Percentiles rank a stretch among this genome's conserved stretches.
Evolutionary conservation across 2,329 filamentous ascomycete genomes (phyloP).

Genomic region (Aureobasidium melanogenum): DNA sequence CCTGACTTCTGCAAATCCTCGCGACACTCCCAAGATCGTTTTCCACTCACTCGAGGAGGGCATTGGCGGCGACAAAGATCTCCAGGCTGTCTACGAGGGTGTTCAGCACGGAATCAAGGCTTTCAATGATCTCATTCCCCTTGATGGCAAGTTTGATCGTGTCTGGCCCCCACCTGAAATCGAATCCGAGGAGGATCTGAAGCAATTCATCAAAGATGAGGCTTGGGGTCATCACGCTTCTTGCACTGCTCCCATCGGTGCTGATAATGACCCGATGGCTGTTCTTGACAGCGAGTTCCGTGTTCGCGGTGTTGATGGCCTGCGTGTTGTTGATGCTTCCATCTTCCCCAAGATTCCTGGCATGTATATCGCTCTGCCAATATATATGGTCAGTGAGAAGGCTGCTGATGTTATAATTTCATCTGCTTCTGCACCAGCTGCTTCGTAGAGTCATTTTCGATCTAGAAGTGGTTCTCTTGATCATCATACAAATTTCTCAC

Average conservation of each 20-base stretch:
- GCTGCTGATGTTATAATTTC: slow-evolving; percentile 47
- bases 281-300: slow-evolving; percentile 50
- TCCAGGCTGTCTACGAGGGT: slow-evolving; percentile 46
- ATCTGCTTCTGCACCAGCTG: neutral
- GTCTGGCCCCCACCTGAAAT: slow-evolving; percentile 35
- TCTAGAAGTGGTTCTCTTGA: neutral
- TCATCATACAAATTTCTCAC: too few species aligned
- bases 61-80: slow-evolving; percentile 32
- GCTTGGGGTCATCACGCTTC: slow-evolving; percentile 52
- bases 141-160: slow-evolving; percentile 36
- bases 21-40: slow-evolving; percentile 53
- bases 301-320: slow-evolving; percentile 45
- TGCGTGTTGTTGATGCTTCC: slow-evolving; percentile 55
- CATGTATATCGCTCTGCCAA: slow-evolving; percentile 42
- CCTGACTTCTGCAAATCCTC: slow-evolving; percentile 53
- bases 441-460: too few species aligned
- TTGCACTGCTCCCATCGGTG: slow-evolving; percentile 48
- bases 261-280: slow-evolving; percentile 43
- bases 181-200: slow-evolving; percentile 35
- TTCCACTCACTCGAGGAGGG: slow-evolving; percentile 52
- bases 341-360: slow-evolving; percentile 50
- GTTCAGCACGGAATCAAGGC: slow-evolving; percentile 42
- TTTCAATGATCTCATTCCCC: slow-evolving; percentile 27
- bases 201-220: slow-evolving; percentile 41
- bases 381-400: slow-evolving; percentile 53